phyloP scores from a whole-genome alignment of 805 yeast species.

The Ogataea salicorniae region DNA sequence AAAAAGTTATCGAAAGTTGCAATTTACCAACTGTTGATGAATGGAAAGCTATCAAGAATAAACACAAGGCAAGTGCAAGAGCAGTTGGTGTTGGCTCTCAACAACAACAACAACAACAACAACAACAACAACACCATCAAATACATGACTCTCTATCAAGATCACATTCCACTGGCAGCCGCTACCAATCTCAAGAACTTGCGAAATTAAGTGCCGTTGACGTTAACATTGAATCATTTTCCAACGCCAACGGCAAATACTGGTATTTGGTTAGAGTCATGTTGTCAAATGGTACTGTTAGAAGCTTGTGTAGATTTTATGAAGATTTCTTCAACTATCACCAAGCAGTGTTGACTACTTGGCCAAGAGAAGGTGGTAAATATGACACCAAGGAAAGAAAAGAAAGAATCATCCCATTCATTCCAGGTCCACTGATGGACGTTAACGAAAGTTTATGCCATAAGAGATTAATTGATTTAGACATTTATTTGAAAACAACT shows the following conservation, averaged over 20 bases:
- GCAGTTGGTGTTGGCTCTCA: constrained; percentile 21
- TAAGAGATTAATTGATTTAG: constrained; percentile 49
- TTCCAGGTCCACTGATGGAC: constrained; percentile 92
- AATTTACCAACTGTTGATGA: constrained; percentile 89
- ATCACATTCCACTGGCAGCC: constrained; percentile 12
- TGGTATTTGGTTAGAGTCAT: constrained; percentile 76
- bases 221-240: constrained; percentile 75
- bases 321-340: constrained; percentile 96
- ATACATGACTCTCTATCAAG: constrained; percentile 9
- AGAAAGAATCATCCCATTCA: constrained; percentile 80
- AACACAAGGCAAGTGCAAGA: constrained; percentile 82
- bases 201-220: constrained; percentile 36
- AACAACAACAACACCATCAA: constrained; percentile 11
- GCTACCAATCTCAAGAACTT: constrained; percentile 4
- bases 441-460: constrained; percentile 70
- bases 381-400: constrained; percentile 66
- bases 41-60: constrained; percentile 89
- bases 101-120: constrained; percentile 11
- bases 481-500: constrained; percentile 47
- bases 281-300: constrained; percentile 58
- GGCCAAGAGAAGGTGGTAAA: constrained; percentile 91
- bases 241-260: constrained; percentile 78
- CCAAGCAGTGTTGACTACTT: constrained; percentile 70
- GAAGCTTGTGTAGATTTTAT: constrained; percentile 81
- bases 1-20: constrained; percentile 50